A percentile compares a stretch with the other conserved stretches of the same genome.
phyloP scores from a whole-genome alignment of 1,284 basidiomycete species.

The Cryptococcus sp. region DNA sequence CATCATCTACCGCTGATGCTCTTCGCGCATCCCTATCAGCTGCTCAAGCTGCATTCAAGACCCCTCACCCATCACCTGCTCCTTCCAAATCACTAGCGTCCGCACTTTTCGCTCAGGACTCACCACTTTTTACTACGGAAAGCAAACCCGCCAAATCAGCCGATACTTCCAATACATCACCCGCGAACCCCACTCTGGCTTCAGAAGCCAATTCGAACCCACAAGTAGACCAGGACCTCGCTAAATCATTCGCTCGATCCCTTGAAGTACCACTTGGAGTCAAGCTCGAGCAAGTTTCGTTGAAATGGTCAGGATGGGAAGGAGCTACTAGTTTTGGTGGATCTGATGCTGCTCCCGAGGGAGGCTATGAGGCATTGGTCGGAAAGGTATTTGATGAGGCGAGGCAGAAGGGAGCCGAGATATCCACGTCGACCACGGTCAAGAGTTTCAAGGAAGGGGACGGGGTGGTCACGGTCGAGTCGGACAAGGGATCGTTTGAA shows the following conservation, averaged over 20 bases:
- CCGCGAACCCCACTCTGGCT: conserved; percentile 21
- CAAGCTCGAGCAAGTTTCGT: conserved; percentile 46
- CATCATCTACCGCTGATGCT: conserved; percentile 12
- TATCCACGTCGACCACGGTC: conserved; percentile 40
- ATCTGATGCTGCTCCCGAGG: conserved; percentile 52
- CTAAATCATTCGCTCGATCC: conserved; percentile 46
- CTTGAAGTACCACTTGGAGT: conserved; percentile 52
- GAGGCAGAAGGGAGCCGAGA: conserved; percentile 38
- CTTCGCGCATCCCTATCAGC: conserved; percentile 32
- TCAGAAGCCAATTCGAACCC: conserved; percentile 4
- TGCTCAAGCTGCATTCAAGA: conserved; percentile 30
- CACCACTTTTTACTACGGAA: conserved; percentile 25
- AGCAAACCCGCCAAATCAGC: conserved; percentile 9
- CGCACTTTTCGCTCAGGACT: conserved; percentile 40
- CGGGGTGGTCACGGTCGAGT: conserved; percentile 24
- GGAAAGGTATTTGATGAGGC: conserved; percentile 43
- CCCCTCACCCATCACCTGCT: conserved; percentile 32
- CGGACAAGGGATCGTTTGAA: conserved; percentile 35
- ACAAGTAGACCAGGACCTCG: conserved; percentile 22
- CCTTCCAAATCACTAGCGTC: conserved; percentile 34
- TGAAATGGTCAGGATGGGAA: conserved; percentile 48
- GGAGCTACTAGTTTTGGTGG: conserved; percentile 48
- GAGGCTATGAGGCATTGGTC: conserved; percentile 51
- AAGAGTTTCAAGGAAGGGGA: conserved; percentile 5
- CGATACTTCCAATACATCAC: conserved; percentile 18